Evolutionary conservation across 768 basidiomycete species (phyloP), one percentile per base, ranked within the genome.

Genomic region (Pleurotus platypus): DNA sequence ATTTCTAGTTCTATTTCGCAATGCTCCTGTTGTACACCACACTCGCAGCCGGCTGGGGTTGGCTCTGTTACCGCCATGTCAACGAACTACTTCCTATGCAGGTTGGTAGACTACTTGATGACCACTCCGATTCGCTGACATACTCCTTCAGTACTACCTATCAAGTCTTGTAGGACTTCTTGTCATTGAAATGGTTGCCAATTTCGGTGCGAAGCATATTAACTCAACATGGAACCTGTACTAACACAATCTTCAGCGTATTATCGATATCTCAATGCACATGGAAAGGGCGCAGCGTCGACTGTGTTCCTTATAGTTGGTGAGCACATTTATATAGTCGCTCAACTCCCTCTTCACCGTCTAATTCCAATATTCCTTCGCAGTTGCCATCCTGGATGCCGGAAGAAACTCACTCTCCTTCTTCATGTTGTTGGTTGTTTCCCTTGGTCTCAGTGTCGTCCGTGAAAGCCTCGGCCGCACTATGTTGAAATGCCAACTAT

Each of bases 331-430:
- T 11, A 35, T 35, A 35, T 35, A 8, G 9, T 35, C 30, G 5
- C 24, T 26, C 24, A 26, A 26, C 1, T 26, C 24, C 24, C 24
- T 16, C 16, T 26, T 3, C 20, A 18, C 5, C 55, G 35, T 38
- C 30, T 54, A 50, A 59, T 30, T 54, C 59, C 35, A 61, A 49
- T 39, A 59, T 35, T 13, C 30, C 55, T n/a, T 46, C 56, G 0
- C 60, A 92, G 94, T 96, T 40, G 90, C 94, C n/a, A 92, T 95
- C 58, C 76, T 98, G 45, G 95, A 98, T 64, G 96, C 97, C 7
- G 95, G 90, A 5, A 77, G 97, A 46, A 98, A 98, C 66, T 90
- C 94, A 1, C 78, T 95, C 69, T 94, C 92, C 1, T 94, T 98
- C 75, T 98, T 98, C 75, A 84, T 98, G 79, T 79, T 99, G 18